Evolutionary conservation across 352 stramenopile species (phyloP).

Genomic region (Aphanomyces astaci): DNA sequence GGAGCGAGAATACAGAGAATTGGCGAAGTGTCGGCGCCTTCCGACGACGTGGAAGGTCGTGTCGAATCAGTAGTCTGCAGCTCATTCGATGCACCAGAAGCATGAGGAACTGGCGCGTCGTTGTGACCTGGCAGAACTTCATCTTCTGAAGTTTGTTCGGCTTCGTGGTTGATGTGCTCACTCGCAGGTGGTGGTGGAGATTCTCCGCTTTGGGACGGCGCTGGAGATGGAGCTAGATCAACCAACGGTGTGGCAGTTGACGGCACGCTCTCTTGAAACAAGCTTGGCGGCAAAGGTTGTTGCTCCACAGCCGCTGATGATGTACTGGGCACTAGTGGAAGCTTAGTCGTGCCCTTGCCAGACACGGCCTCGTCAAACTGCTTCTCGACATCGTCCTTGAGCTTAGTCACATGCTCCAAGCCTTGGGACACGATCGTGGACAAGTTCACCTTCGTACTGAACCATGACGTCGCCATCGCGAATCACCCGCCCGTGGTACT

Average conservation of each 20-base stretch:
- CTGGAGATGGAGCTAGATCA: neutral
- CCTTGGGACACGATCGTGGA: slow-evolving; percentile 77
- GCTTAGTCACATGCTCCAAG: slow-evolving; percentile 70
- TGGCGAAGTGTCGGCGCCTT: too few species aligned
- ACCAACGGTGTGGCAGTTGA: too few species aligned
- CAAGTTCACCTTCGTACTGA: slow-evolving; percentile 43
- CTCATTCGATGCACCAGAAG: too few species aligned
- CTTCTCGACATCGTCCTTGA: slow-evolving; percentile 83
- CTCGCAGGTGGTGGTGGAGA: too few species aligned
- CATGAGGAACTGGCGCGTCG: too few species aligned
- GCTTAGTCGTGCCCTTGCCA: slow-evolving; percentile 8
- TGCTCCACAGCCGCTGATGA: neutral
- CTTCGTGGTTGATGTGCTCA: too few species aligned
- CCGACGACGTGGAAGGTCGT: too few species aligned
- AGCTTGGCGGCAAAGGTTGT: neutral
- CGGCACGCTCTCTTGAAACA: neutral
- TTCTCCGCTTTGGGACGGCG: neutral
- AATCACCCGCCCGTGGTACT: too few species aligned
- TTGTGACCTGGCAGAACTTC: too few species aligned
- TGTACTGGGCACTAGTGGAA: neutral
- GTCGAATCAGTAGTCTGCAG: too few species aligned
- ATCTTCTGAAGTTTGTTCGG: too few species aligned
- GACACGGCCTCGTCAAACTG: slow-evolving; percentile 78
- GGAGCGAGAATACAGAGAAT: too few species aligned
- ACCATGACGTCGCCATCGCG: slow-evolving; percentile 16